Base-by-base conservation (phyloP, 495 filamentous ascomycete genomes). In the Hyaloscypha bicolor region DNA sequence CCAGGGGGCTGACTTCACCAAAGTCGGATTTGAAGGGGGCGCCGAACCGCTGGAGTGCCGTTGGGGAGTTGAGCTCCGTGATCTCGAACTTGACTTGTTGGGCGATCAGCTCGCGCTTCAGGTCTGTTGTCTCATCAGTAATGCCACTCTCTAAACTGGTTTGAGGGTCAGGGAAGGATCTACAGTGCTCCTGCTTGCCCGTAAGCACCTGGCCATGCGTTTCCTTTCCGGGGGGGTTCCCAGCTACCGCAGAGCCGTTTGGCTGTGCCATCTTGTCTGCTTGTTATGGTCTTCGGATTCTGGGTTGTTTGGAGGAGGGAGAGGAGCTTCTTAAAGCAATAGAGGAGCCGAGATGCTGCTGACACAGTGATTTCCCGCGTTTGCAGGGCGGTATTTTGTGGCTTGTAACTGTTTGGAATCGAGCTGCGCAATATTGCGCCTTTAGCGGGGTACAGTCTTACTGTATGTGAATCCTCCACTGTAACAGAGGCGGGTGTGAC, bases 161-260 rank as follows among this genome's bases (percentile, higher is more conserved):
- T 37, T 42, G 30, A 42, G 9, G 19, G 62, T 25, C 25, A 32
- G 8, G 60, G 55, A 4, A 29, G 55, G 39, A 39, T 32, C 11
- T 77, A 97, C 94, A 99, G 76, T 99, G 96, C 78, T 99, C 95
- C 85, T 99, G 96, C 79, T 97, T 98, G 64, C 95, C 95, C 2
- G 93, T 97, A 69, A 99, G 79, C 35, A 74, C 72, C 67, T 69
- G 65, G 6, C 60, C 63, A 35, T 57, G 57, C n/a, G 29, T 65
- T 21, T 35, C 14, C 59, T 14, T 35, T 29, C 16, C 32, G n/a
- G 8, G 12, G 55, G 45, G 9, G 25, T 68, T 62, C 16, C 61
- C 39, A 33, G 55, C 14, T 14, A 55, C 32, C 0, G 55, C 66
- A 45, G 66, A 45, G 25, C 67, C 62, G 51, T 69, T 66, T 37